Percentiles rank a stretch among this genome's conserved stretches.
phyloP scores from a whole-genome alignment of 352 stramenopile genomes.

The Sclerospora graminicola region DNA sequence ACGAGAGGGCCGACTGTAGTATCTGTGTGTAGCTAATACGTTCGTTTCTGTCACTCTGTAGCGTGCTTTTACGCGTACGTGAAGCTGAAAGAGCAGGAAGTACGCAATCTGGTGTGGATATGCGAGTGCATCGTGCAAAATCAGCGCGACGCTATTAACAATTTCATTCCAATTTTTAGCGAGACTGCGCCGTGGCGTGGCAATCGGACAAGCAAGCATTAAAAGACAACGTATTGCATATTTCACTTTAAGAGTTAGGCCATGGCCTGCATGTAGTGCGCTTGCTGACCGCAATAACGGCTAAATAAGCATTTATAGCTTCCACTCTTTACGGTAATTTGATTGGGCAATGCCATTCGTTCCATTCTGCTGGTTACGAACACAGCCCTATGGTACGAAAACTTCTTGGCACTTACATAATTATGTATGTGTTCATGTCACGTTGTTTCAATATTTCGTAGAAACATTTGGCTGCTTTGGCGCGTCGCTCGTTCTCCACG shows the following conservation, averaged over 20 bases:
- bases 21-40: neutral
- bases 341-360: neutral
- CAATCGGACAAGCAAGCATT: slow-evolving; percentile 53
- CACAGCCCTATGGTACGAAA: slow-evolving; percentile 1
- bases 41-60: slow-evolving; percentile 5
- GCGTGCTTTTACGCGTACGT: slow-evolving; percentile 98
- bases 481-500: slow-evolving; percentile 32
- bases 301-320: no score
- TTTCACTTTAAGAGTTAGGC: neutral
- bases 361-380: neutral
- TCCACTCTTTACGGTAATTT: no score
- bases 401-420: neutral
- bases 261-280: neutral
- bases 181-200: slow-evolving; percentile 89
- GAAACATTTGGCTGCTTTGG: slow-evolving; percentile 18
- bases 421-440: neutral
- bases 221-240: neutral
- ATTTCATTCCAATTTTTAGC: slow-evolving; percentile 98
- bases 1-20: slow-evolving; percentile 3
- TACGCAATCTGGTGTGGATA: slow-evolving; percentile 99
- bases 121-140: slow-evolving; percentile 98
- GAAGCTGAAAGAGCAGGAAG: slow-evolving; percentile 99
- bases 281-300: no score
- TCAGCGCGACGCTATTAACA: slow-evolving; percentile 98
- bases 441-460: no score